Percentiles rank a stretch among this genome's conserved stretches.
Evolutionary conservation across 768 basidiomycete genomes (phyloP).

Genomic region (Heimioporus sp.): DNA sequence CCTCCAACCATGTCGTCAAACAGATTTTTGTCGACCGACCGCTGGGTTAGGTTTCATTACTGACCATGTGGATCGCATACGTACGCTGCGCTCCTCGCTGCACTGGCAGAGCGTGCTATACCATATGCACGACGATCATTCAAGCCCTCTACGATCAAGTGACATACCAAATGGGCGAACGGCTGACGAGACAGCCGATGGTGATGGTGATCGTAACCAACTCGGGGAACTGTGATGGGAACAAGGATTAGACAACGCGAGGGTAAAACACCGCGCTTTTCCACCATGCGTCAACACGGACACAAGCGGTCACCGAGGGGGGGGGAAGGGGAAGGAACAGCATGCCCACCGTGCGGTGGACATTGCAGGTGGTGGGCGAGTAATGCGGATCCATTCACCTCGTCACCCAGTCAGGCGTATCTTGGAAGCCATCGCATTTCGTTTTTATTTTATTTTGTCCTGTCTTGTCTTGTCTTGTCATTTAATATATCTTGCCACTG

Average conservation of each 20-base stretch:
- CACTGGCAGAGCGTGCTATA: not conserved
- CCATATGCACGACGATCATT: constrained; percentile 3
- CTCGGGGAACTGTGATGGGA: constrained; percentile 8
- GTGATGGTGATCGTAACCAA: constrained; percentile 1
- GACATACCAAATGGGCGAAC: constrained; percentile 8
- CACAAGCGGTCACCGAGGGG: constrained; percentile 5
- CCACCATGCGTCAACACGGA: constrained; percentile 13
- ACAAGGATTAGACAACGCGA: constrained; percentile 2
- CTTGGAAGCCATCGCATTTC: constrained; percentile 5
- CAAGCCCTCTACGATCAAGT: constrained; percentile 32
- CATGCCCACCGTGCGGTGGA: constrained; percentile 9
- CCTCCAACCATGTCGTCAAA: too few species aligned
- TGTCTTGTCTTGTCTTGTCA: not conserved
- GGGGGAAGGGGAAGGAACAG: too few species aligned
- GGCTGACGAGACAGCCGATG: constrained; percentile 4
- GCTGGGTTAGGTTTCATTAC: constrained; percentile 57
- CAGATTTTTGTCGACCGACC: too few species aligned
- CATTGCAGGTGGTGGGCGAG: constrained; percentile 4
- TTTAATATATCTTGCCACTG: not conserved
- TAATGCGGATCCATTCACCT: constrained; percentile 14
- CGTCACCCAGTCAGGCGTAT: constrained; percentile 2
- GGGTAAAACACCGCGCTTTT: constrained; percentile 24
- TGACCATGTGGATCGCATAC: constrained; percentile 56
- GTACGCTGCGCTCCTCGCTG: constrained; percentile 41
- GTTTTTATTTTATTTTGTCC: constrained; percentile 5